Conservation (phyloP, 2,329 filamentous ascomycete genomes). For the Epichloe sp. region DNA sequence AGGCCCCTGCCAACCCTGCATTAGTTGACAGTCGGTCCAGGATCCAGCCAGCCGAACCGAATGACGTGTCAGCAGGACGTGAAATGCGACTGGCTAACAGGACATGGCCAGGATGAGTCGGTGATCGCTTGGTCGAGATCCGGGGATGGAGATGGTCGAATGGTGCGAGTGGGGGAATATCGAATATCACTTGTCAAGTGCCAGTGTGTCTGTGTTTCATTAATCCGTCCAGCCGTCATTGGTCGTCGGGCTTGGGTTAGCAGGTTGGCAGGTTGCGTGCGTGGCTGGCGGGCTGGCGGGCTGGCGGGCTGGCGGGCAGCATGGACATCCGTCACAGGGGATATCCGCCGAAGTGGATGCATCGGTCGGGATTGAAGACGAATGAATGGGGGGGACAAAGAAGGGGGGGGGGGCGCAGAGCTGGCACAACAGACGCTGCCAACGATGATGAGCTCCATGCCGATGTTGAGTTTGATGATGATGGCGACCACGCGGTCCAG, state of each 20-base stretch:
- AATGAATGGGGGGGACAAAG: not conserved
- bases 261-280: too few species aligned
- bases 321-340: not conserved
- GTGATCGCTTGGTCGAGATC: conserved; percentile 16
- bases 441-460: not conserved
- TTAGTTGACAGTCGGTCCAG: conserved; percentile 8
- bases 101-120: conserved; percentile 13
- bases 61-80: conserved; percentile 12
- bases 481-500: too few species aligned
- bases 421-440: not conserved
- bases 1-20: conserved; percentile 7
- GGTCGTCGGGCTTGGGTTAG: too few species aligned
- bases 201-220: not conserved
- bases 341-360: not conserved
- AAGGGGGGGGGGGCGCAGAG: not conserved
- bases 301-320: not conserved
- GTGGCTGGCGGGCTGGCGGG: not conserved
- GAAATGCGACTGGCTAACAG: conserved; percentile 23
- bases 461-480: not conserved
- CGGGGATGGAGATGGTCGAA: conserved; percentile 8
- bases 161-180: not conserved
- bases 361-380: not conserved
- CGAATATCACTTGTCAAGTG: conserved; percentile 1
- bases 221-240: too few species aligned
- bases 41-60: conserved; percentile 5